A percentile compares a stretch with the other conserved stretches of the same genome.
Evolutionary conservation across 345 rosid species (phyloP).

Genomic region (Laguncularia racemosa): DNA sequence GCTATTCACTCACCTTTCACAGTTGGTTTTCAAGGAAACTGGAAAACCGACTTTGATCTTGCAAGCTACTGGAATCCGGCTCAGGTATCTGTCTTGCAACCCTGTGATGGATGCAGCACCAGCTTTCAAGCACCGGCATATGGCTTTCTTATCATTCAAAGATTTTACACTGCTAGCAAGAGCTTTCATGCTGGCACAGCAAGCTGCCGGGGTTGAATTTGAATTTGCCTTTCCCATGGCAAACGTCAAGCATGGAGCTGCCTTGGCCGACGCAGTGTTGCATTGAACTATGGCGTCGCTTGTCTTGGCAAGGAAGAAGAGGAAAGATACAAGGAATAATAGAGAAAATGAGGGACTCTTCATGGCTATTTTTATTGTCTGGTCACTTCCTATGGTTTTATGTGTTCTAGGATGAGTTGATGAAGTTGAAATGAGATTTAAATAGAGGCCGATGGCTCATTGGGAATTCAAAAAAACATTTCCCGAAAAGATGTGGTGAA

Average conservation of each 20-base stretch:
- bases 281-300: slow-evolving; percentile 16
- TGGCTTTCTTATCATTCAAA: slow-evolving; percentile 25
- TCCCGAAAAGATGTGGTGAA: too few relatives aligned
- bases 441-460: too few relatives aligned
- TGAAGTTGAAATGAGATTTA: too few relatives aligned
- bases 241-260: slow-evolving; percentile 17
- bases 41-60: slow-evolving; percentile 32
- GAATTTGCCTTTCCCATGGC: slow-evolving; percentile 26
- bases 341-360: too few relatives aligned
- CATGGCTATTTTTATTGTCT: too few relatives aligned
- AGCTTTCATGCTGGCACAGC: slow-evolving; percentile 24
- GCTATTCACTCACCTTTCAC: slow-evolving; percentile 20
- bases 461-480: too few relatives aligned
- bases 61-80: slow-evolving; percentile 30
- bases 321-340: slow-evolving; percentile 9
- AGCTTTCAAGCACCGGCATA: slow-evolving; percentile 29
- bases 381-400: too few relatives aligned
- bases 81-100: slow-evolving; percentile 25
- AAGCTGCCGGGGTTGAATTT: slow-evolving; percentile 4
- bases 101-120: slow-evolving; percentile 12
- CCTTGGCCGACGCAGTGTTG: slow-evolving; percentile 14
- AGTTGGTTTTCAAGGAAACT: slow-evolving; percentile 24
- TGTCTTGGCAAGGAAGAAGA: slow-evolving; percentile 5
- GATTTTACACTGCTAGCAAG: slow-evolving; percentile 16
- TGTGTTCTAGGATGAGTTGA: too few relatives aligned